Evolutionary conservation across 805 yeast genomes (phyloP).

Genomic region (Saccharomyces jurei): DNA sequence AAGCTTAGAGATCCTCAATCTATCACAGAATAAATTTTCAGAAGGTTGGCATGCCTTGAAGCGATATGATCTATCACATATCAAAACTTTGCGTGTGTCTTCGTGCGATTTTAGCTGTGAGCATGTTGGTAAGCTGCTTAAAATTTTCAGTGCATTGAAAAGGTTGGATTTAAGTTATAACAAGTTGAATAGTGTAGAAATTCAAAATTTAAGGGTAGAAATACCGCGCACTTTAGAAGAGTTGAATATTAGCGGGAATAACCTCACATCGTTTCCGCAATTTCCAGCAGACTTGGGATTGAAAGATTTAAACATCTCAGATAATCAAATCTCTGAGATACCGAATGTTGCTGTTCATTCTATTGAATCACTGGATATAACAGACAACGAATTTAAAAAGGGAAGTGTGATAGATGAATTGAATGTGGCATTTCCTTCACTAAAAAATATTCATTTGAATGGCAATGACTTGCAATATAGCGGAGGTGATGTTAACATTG

Average conservation of each 20-base stretch:
- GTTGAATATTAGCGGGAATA: slow-evolving; percentile 14
- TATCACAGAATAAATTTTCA: slow-evolving; percentile 47
- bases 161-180: slow-evolving; percentile 9
- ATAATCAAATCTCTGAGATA: slow-evolving; percentile 5
- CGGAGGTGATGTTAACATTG: slow-evolving; percentile 9
- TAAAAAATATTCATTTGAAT: slow-evolving; percentile 41
- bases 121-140: slow-evolving; percentile 6
- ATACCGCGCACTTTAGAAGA: slow-evolving; percentile 9
- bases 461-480: slow-evolving; percentile 41
- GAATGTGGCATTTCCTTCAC: slow-evolving; percentile 31
- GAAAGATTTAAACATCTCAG: slow-evolving; percentile 7
- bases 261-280: slow-evolving; percentile 9
- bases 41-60: slow-evolving; percentile 1
- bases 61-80: neutral
- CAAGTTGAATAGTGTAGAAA: slow-evolving; percentile 1
- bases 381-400: slow-evolving; percentile 38
- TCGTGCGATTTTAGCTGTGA: slow-evolving; percentile 12
- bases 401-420: slow-evolving; percentile 48
- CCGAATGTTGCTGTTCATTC: neutral
- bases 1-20: slow-evolving; percentile 34
- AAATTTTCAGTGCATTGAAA: slow-evolving; percentile 33
- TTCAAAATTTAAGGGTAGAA: neutral
- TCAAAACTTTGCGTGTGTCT: slow-evolving; percentile 18
- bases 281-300: slow-evolving; percentile 1
- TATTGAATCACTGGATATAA: slow-evolving; percentile 37